phyloP scores from a whole-genome alignment of 371 early-diverging fungal genomes.

The Mortierella sp. region DNA sequence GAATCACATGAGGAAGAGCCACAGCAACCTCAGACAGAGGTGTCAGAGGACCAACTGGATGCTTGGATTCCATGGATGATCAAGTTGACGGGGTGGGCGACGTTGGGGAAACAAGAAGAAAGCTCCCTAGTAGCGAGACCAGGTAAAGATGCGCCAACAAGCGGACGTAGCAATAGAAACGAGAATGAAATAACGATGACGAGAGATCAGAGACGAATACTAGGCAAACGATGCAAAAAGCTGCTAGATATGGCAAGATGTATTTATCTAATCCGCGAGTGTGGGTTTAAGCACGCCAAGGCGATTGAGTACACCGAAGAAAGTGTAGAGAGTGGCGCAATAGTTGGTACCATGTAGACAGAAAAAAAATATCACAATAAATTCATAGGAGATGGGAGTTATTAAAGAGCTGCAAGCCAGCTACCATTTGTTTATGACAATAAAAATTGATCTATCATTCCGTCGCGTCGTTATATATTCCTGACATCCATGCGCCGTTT shows the following conservation, averaged over 20 bases:
- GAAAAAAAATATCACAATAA: background rate
- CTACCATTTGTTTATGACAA: conserved; percentile 8
- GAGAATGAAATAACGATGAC: conserved; percentile 20
- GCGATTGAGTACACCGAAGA: conserved; percentile 47
- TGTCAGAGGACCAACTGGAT: conserved; percentile 24
- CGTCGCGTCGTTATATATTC: background rate
- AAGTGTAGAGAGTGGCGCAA: conserved; percentile 51
- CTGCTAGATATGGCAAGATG: conserved; percentile 45
- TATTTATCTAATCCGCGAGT: conserved; percentile 43
- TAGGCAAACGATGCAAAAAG: conserved; percentile 53
- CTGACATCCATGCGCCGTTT: background rate
- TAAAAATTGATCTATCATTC: conserved; percentile 7
- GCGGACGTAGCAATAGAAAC: background rate
- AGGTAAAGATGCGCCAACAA: conserved; percentile 34
- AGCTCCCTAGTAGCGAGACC: conserved; percentile 42
- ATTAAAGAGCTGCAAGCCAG: background rate
- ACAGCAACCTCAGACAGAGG: background rate
- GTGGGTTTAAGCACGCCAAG: conserved; percentile 41
- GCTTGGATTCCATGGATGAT: conserved; percentile 53
- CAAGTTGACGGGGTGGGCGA: conserved; percentile 50
- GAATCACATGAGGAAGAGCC: background rate
- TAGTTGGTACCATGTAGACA: conserved; percentile 37
- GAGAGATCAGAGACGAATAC: conserved; percentile 36
- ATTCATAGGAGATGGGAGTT: background rate
- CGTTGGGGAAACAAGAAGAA: conserved; percentile 46